Percentiles rank a stretch among this genome's conserved stretches.
Conservation (phyloP, 345 rosid species). For the Cardamine occulta region DNA sequence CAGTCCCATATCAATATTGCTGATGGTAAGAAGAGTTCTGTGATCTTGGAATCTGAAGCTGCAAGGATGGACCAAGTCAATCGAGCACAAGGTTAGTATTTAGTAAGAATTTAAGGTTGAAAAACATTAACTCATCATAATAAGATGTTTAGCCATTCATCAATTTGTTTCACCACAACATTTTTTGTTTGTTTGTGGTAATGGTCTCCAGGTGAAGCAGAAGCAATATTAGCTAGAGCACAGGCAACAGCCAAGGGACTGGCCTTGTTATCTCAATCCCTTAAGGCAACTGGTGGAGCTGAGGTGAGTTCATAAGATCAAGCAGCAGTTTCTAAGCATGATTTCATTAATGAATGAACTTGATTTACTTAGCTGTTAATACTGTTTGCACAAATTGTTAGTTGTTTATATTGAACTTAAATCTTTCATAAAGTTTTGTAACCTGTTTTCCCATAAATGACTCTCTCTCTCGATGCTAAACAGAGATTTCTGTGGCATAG, state of each 20-base stretch:
- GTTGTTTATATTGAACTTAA: neutral
- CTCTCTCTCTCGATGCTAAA: neutral
- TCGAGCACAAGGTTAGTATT: constrained; percentile 59
- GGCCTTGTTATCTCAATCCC: constrained; percentile 65
- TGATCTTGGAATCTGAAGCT: constrained; percentile 76
- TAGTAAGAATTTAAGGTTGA: constrained; percentile 28
- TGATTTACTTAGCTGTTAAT: constrained; percentile 28
- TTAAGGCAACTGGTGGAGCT: constrained; percentile 76
- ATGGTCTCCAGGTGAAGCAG: constrained; percentile 78
- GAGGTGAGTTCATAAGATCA: constrained; percentile 59
- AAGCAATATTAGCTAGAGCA: constrained; percentile 86
- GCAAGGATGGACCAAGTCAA: constrained; percentile 73
- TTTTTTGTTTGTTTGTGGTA: neutral
- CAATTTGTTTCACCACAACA: constrained; percentile 2
- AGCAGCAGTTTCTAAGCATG: neutral
- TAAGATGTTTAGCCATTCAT: constrained; percentile 10
- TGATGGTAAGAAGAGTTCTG: constrained; percentile 75
- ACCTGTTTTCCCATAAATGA: neutral
- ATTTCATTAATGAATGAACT: neutral
- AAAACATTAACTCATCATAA: neutral
- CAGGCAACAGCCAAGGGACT: constrained; percentile 82
- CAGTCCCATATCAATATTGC: constrained; percentile 71
- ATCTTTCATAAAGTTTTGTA: neutral
- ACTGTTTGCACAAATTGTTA: constrained; percentile 14
- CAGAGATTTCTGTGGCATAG: neutral